Evolutionary conservation across 2,329 filamentous ascomycete genomes (phyloP).

Genomic region (Orbilia blumenaviensis): DNA sequence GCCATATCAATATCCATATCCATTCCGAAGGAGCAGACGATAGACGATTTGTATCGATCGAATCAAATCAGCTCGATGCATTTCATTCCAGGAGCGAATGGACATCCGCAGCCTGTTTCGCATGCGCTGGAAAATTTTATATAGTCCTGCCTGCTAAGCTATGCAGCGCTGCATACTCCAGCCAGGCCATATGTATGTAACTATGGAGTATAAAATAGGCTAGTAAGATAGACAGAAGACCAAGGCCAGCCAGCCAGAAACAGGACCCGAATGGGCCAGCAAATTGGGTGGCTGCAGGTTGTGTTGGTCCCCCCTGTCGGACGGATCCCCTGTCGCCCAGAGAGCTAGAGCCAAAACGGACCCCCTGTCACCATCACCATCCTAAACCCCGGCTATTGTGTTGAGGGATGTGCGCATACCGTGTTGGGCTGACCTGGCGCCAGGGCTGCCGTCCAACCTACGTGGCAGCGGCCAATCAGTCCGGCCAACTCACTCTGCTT

Average conservation of each 20-base stretch:
- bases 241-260: not conserved
- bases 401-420: constrained; percentile 27
- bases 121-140: constrained; percentile 11
- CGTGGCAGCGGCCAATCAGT: constrained; percentile 51
- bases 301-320: not conserved
- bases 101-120: constrained; percentile 3
- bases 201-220: too few relatives aligned
- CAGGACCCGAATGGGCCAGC: too few relatives aligned
- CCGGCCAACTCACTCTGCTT: constrained; percentile 29
- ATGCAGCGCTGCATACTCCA: too few relatives aligned
- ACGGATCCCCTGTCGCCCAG: too few relatives aligned
- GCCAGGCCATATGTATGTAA: too few relatives aligned
- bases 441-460: constrained; percentile 42
- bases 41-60: not conserved
- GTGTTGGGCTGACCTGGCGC: constrained; percentile 30
- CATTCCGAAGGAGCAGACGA: constrained; percentile 28
- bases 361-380: not conserved
- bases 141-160: not conserved
- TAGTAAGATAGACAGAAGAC: too few relatives aligned
- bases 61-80: constrained; percentile 4
- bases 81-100: constrained; percentile 14
- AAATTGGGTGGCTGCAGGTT: constrained; percentile 40
- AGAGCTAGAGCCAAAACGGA: too few relatives aligned
- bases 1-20: not conserved
- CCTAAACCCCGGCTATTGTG: not conserved